Evolutionary conservation across 1,284 basidiomycete species (phyloP).

Genomic region (Heterobasidion irregulare): DNA sequence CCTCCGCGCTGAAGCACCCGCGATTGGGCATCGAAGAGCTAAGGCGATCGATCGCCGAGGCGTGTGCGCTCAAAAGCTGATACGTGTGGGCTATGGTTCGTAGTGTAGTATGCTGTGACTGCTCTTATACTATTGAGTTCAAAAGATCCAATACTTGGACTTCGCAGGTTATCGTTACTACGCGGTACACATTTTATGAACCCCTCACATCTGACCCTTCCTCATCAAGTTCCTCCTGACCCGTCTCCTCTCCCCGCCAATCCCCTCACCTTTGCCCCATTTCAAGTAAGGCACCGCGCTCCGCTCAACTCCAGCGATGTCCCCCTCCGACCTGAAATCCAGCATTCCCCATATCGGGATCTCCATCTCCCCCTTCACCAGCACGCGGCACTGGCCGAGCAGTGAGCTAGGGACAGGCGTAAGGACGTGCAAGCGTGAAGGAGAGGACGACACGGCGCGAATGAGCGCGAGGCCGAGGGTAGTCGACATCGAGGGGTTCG

Average conservation of each 20-base stretch:
- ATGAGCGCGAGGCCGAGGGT: constrained; percentile 71
- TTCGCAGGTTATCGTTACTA: no score
- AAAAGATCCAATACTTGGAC: no score
- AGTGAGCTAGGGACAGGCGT: constrained; percentile 55
- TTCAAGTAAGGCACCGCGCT: constrained; percentile 75
- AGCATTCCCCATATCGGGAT: constrained; percentile 84
- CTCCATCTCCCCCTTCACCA: constrained; percentile 85
- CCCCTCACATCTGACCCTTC: constrained; percentile 54
- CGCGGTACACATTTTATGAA: background rate
- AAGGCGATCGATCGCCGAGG: constrained; percentile 17
- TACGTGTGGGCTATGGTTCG: no score
- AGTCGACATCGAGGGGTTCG: constrained; percentile 45
- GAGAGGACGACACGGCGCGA: constrained; percentile 41
- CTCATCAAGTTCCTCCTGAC: constrained; percentile 88
- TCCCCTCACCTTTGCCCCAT: constrained; percentile 60
- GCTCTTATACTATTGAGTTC: no score
- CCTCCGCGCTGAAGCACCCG: constrained; percentile 36
- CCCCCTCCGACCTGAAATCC: constrained; percentile 49
- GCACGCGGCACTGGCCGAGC: constrained; percentile 33
- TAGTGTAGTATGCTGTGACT: no score
- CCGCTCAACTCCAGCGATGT: constrained; percentile 47
- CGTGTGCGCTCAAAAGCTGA: background rate
- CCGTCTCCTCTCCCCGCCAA: constrained; percentile 64
- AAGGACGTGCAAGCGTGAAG: constrained; percentile 53
- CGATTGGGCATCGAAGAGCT: constrained; percentile 49